Evolutionary conservation across 2,329 filamentous ascomycete species (phyloP), one percentile per base, ranked within the genome.

Genomic region (Neoascochyta sp.): DNA sequence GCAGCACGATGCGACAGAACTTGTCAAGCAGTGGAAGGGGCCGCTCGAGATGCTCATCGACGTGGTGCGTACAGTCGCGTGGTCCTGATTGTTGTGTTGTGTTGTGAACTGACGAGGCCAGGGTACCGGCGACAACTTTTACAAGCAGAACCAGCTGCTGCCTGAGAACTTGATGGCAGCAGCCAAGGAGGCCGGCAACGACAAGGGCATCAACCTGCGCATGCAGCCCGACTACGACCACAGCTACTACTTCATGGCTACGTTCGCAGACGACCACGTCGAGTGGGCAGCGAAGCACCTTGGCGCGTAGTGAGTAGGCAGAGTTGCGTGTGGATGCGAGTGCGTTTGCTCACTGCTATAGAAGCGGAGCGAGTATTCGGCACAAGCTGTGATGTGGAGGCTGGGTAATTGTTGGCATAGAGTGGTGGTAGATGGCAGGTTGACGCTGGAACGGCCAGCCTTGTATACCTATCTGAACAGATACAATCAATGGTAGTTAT

Each of bases 91-190:
- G 3, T 16, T 13, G 8, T 10, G 17, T 18, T 23, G 3, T 8
- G 8, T 3, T 3, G n/a, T 29, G n/a, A n/a, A n/a, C 34, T 50
- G 27, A 52, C 20, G 3, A 16, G n/a, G 4, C 24, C 24, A 86
- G 82, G 92, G 92, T 22, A 95, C 88, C 4, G 87, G 79, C 14
- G 92, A 98, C 71, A 87, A 90, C 66, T 98, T 96, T 65, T 96
- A 96, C 70, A 90, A 95, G 71, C 81, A 93, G 63, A 78, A 80
- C 25, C 92, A 98, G 66, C 73, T 98, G 34, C 75, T 96, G 22
- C 92, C 90, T 0, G 92, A 98, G 74, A 96, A 96, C 65, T 80
- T 98, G 30, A 78, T 83, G 45, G 75, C 79, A 52, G 89, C 85
- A 9, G 87, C 81, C 36, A 81, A 86, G 67, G 80, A 83, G 45